Conservation (phyloP, 768 basidiomycete genomes). For the Russula virescens region DNA sequence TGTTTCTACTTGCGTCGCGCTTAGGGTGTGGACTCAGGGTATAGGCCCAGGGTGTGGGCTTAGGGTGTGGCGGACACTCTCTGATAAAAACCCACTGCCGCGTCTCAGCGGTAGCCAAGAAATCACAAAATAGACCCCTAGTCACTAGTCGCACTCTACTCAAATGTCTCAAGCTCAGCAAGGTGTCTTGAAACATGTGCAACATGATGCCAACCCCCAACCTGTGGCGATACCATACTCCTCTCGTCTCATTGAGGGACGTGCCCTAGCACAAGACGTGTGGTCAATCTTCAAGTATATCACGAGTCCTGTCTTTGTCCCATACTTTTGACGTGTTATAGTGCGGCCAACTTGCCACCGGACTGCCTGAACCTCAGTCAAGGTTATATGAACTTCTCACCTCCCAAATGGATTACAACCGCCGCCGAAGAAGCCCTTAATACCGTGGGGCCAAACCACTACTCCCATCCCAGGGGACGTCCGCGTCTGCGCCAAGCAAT, state of each 20-base stretch:
- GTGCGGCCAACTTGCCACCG: constrained; percentile 78
- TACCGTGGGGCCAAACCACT: constrained; percentile 67
- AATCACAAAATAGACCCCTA: constrained; percentile 1
- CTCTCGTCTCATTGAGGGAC: constrained; percentile 65
- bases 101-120: constrained; percentile 16
- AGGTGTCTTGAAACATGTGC: constrained; percentile 12
- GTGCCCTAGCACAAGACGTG: constrained; percentile 77
- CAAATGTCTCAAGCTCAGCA: constrained; percentile 11
- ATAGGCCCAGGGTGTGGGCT: no score
- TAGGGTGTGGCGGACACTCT: no score
- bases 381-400: constrained; percentile 85
- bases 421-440: constrained; percentile 67
- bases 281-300: constrained; percentile 86
- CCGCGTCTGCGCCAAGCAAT: constrained; percentile 85
- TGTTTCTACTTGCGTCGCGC: no score
- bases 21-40: no score
- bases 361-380: constrained; percentile 96
- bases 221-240: constrained; percentile 60
- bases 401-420: constrained; percentile 71
- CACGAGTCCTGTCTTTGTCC: constrained; percentile 13
- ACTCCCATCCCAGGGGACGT: constrained; percentile 87
- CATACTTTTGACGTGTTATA: constrained; percentile 30
- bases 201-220: constrained; percentile 34
- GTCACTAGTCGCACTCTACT: constrained; percentile 3
- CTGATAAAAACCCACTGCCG: no score